Base-by-base conservation (phyloP, 106 monocot species). In the Agapanthus africanus region DNA sequence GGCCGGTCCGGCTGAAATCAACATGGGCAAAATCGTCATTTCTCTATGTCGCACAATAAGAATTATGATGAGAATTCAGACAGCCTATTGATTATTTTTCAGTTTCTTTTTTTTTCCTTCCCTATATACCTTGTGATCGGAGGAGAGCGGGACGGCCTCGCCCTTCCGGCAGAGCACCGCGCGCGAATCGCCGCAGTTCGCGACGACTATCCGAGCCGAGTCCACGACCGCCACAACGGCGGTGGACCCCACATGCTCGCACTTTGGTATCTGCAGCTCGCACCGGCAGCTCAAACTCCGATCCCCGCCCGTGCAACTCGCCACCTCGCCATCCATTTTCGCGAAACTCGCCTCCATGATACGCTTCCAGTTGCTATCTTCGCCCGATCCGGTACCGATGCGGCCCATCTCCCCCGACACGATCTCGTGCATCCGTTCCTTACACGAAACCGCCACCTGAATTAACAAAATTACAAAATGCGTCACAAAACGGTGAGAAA, bases 151-250 rank as follows among this genome's bases (percentile, higher is more conserved):
- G 0, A 89, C 54, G 26, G 86, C 63, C 7, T 22, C 66, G 27
- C 95, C 91, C n/a, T 66, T 59, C 9, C 88, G 81, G 65, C 71
- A 82, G 61, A 97, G 88, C 0, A 97, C 82, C 18, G 91, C 95
- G 10, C 95, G 83, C 1, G 95, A 97, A 46, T 97, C 91, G 28
- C 95, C 95, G 72, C 95, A 91, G 57, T 83, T 85, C 44, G 82
- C 79, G 26, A 90, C 82, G 65, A 90, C 74, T 68, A 90, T 65
- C 21, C 46, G 50, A 23, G 65, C 54, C 0, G 52, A 36, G 25
- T 67, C 59, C 21, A 90, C 78, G 14, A 85, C 75, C 31, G 89
- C 82, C 40, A 91, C 91, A 25, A 85, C 83, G 13, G 91, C 85
- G 0, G 95, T 95, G 32, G 95, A 90, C 5, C 86, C 90, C 30